A percentile compares a stretch with the other conserved stretches of the same genome.
Evolutionary conservation across 2,329 filamentous ascomycete species (phyloP).

Genomic region (Colletotrichum lentis): DNA sequence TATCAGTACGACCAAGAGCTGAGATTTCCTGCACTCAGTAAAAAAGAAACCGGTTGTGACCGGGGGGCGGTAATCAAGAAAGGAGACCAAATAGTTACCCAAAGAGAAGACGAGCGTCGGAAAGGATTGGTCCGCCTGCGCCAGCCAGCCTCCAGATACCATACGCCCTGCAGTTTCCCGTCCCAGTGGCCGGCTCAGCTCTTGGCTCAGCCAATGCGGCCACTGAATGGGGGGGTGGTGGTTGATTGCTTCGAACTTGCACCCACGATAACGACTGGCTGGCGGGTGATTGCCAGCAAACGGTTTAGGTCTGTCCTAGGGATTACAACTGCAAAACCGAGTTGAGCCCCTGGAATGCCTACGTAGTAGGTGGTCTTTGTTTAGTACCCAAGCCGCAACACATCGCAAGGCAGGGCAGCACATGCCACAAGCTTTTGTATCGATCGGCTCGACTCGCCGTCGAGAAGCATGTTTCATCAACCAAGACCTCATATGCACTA

Average conservation of each 20-base stretch:
- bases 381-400: background rate
- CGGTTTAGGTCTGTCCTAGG: background rate
- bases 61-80: background rate
- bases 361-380: conserved; percentile 29
- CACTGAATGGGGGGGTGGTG: conserved; percentile 7
- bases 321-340: conserved; percentile 20
- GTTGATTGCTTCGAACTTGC: background rate
- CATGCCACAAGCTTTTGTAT: conserved; percentile 28
- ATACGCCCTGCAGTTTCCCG: conserved; percentile 12
- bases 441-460: conserved; percentile 8
- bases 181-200: background rate
- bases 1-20: background rate
- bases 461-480: conserved; percentile 10
- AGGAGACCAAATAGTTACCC: background rate
- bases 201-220: conserved; percentile 27
- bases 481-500: conserved; percentile 28
- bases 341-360: conserved; percentile 31
- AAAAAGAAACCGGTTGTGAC: background rate
- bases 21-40: background rate
- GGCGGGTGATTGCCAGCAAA: background rate
- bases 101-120: conserved; percentile 1
- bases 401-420: conserved; percentile 16
- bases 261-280: background rate
- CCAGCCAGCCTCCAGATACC: conserved; percentile 1
- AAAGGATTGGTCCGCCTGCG: conserved; percentile 7